phyloP scores from a whole-genome alignment of 305 asterid species.

The Fraxinus dipetala region DNA sequence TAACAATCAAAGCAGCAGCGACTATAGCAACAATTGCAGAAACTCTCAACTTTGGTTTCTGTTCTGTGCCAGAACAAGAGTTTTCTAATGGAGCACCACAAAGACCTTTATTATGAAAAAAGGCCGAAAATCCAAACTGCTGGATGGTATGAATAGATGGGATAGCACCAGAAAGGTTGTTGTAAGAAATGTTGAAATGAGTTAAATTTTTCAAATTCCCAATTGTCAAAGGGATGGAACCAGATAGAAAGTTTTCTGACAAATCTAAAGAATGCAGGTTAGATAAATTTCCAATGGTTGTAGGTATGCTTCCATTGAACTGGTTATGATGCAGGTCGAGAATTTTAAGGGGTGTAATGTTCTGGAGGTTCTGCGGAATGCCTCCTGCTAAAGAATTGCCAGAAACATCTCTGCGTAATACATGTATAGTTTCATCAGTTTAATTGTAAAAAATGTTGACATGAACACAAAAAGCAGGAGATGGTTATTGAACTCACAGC shows the following conservation, averaged over 20 bases:
- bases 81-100: conserved; percentile 68
- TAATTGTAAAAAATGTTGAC: neutral
- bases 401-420: conserved; percentile 64
- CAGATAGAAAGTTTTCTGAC: conserved; percentile 56
- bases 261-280: conserved; percentile 62
- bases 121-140: conserved; percentile 58
- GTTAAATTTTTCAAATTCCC: conserved; percentile 53
- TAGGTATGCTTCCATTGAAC: conserved; percentile 62
- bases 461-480: neutral
- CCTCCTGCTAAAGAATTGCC: conserved; percentile 60
- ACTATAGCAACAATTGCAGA: conserved; percentile 80
- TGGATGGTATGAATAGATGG: conserved; percentile 59
- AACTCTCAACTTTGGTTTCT: conserved; percentile 62
- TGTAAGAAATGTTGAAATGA: conserved; percentile 72
- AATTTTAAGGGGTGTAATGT: conserved; percentile 59
- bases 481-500: conserved; percentile 55
- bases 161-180: conserved; percentile 69
- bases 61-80: conserved; percentile 37
- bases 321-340: conserved; percentile 73
- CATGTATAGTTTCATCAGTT: conserved; percentile 9
- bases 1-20: conserved; percentile 69
- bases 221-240: conserved; percentile 55
- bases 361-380: conserved; percentile 52
- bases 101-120: conserved; percentile 60
- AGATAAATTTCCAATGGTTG: conserved; percentile 58